Percentiles rank a stretch among this genome's conserved stretches.
Evolutionary conservation across 495 filamentous ascomycete species (phyloP).

Genomic region (Penicillium alfredii): DNA sequence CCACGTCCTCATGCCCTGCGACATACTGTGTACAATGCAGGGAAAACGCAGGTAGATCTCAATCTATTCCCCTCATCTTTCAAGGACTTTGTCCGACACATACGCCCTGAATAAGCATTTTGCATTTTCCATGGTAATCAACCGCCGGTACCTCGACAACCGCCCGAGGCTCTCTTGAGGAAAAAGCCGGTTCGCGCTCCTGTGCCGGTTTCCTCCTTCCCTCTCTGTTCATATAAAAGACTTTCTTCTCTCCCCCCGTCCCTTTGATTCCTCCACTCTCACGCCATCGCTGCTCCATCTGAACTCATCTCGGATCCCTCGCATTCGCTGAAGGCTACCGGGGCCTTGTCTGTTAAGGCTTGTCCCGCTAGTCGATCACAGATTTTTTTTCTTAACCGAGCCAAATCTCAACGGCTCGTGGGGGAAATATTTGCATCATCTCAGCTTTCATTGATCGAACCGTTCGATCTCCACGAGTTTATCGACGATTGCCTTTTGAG

Average conservation of each 20-base stretch:
- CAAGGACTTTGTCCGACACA: no score
- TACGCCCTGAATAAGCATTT: no score
- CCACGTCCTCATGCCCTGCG: no score
- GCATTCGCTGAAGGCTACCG: conserved; percentile 15
- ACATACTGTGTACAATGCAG: no score
- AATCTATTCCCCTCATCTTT: conserved; percentile 1
- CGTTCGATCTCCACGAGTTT: conserved; percentile 20
- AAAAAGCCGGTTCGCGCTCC: no score
- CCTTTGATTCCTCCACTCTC: conserved; percentile 10
- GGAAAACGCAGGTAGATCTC: no score
- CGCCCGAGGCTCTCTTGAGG: conserved; percentile 1
- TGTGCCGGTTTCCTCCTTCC: no score
- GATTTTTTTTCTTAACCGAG: neutral
- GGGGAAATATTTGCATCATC: conserved; percentile 4
- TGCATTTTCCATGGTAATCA: conserved; percentile 3
- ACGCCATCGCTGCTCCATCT: conserved; percentile 18
- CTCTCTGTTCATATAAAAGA: conserved; percentile 12
- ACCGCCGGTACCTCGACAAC: no score
- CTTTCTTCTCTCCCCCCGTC: conserved; percentile 4
- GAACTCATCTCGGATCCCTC: conserved; percentile 14
- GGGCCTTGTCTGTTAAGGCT: conserved; percentile 9
- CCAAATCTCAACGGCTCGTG: neutral
- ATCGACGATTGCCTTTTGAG: conserved; percentile 14
- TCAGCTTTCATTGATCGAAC: conserved; percentile 5
- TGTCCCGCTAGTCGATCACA: conserved; percentile 2